Base-by-base conservation (phyloP, 2,329 filamentous ascomycete species). In the Epichloe aotearoae region DNA sequence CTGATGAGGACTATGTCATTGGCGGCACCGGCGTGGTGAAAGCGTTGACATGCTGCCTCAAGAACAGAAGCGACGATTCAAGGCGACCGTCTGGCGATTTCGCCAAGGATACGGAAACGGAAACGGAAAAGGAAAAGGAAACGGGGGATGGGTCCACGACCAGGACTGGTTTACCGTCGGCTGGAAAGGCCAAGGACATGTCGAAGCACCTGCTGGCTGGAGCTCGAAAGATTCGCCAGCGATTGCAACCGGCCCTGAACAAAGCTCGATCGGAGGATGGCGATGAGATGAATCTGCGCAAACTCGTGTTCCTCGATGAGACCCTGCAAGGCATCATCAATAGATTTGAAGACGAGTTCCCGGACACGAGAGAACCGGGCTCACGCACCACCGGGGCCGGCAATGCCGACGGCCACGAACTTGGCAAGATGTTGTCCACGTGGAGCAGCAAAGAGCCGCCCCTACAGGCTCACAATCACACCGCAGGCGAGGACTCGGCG, bases 11-110 rank as follows among this genome's bases (percentile, higher is more conserved):
- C 65, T 97, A 97, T 66, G 89, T 97, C 43, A 93, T 97, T 60
- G 90, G 91, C 19, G 91, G 91, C 15, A 95, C 89, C 1, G 93
- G 91, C 26, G 88, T 98, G 2, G 91, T 95, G 46, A 96, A 95
- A 69, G 93, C 93, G 4, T 73, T 98, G 44, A 83, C 88, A 50
- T 94, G 94, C 60, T 95, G 90, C 61, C 73, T 98, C 47, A 84
- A 88, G 58, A 94, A 95, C 62, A 81, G 86, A 53, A 65, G 66
- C 4, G 76, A 83, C 49, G 82, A 84, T 50, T 79, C 79, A 33
- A 70, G 78, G 55, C 64, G 73, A 47, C 70, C 72, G 46, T 76
- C 74, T 14, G 70, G 69, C 43, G 74, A 79, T 49, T 74, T 79
- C 51, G 67, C 74, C 52, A 70, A 72, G 30, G 77, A 77, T 30